Evolutionary conservation across 2,329 filamentous ascomycete genomes (phyloP), one percentile per base, ranked within the genome.

Genomic region (Dactylonectria estremocensis): DNA sequence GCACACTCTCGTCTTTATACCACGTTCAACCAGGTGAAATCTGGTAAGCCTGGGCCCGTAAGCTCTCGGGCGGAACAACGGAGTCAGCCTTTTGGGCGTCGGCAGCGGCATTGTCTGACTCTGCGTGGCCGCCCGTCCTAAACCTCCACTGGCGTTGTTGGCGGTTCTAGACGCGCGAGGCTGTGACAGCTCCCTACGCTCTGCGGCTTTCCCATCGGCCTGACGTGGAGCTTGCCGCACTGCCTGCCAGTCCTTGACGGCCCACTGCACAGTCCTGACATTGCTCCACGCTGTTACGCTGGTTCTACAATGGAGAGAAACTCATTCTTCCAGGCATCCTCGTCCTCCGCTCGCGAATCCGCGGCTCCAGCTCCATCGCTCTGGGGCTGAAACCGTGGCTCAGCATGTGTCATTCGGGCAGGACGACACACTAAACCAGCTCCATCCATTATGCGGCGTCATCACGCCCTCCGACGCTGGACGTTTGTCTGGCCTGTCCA

Each of bases 351-450:
- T 58, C 45, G 52, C 55, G 66, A 74, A 43, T 18, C 16, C 40
- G 14, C 8, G 40, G 40, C 40, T 43, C 40, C n/a, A 43, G 40
- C 40, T 66, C 70, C 55, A 9, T 37, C 31, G 11, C 16, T 35
- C 37, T n/a, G 66, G 64, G 70, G 66, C 69, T 75, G 74, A 76
- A 74, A 75, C 71, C 70, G 64, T 73, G 71, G 74, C 71, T 76
- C 69, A 66, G 72, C 66, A 58, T 68, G 59, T 71, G 60, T 69
- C 69, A 70, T 72, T 64, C 66, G 66, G 64, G 56, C 63, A 67
- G 52, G 67, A 70, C 68, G 61, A 71, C 53, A 66, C 71, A 28
- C 24, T 28, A 69, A 74, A 66, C 28, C 48, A 58, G 50, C 40
- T 10, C 61, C 45, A 49, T 58, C 54, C 48, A n/a, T 45, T 55